Percentiles rank a stretch among this genome's conserved stretches.
Evolutionary conservation across 2,329 filamentous ascomycete genomes (phyloP).

Genomic region (Monosporascus sp.): DNA sequence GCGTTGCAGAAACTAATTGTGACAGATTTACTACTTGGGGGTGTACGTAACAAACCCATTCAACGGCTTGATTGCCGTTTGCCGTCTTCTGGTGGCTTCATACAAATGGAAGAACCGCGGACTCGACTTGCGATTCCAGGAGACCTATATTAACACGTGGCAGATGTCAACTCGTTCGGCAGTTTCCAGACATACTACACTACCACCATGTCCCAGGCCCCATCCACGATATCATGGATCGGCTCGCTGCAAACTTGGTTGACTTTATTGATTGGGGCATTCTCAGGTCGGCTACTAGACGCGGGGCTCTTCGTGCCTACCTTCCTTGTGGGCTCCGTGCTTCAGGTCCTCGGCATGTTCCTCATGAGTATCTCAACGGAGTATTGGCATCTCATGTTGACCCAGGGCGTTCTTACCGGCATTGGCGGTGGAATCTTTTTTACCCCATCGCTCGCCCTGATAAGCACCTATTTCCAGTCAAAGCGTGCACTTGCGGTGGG

Average conservation of each 20-base stretch:
- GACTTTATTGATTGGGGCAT: conserved; percentile 34
- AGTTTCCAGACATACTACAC: conserved; percentile 42
- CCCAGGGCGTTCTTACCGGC: conserved; percentile 44
- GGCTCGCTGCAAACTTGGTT: conserved; percentile 40
- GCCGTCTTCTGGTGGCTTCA: not conserved
- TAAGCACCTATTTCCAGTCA: conserved; percentile 58
- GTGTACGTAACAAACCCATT: conserved; percentile 15
- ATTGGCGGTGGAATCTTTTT: conserved; percentile 52
- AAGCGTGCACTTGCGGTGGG: conserved; percentile 54
- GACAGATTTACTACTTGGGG: conserved; percentile 37
- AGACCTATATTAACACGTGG: not conserved
- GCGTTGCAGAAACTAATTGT: not conserved
- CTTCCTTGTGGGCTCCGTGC: conserved; percentile 31
- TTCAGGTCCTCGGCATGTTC: conserved; percentile 41
- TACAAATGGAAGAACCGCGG: not conserved
- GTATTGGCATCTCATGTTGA: conserved; percentile 46
- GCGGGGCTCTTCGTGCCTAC: conserved; percentile 36
- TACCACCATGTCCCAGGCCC: conserved; percentile 23
- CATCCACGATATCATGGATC: conserved; percentile 39
- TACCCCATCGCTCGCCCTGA: conserved; percentile 51
- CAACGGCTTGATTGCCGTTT: not conserved
- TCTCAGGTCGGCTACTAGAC: conserved; percentile 39
- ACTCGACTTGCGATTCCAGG: not conserved
- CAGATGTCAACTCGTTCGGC: conserved; percentile 36
- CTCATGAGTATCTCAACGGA: conserved; percentile 33